Percentiles rank a stretch among this genome's conserved stretches.
These are phyloP conservation scores for Agaricus subrufescens DNA, from an alignment of 768 basidiomycete species.

Conservation along the genomic window DNA sequence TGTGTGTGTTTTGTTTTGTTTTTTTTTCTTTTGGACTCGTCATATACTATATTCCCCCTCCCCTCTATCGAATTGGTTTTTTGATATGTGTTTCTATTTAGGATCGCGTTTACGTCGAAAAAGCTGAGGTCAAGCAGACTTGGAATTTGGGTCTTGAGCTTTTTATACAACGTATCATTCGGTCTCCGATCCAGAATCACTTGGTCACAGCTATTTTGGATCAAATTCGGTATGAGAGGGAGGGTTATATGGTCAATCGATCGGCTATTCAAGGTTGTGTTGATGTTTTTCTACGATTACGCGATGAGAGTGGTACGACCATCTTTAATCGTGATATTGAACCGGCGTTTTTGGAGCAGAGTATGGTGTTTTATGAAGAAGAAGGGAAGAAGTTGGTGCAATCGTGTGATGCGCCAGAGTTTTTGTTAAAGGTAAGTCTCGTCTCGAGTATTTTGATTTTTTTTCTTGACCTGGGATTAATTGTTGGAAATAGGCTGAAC, in stretches of 20 bases:
- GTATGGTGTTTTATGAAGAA: conserved; percentile 68
- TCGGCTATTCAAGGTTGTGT: conserved; percentile 87
- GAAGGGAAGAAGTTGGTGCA: conserved; percentile 72
- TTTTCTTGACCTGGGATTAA: too few relatives aligned
- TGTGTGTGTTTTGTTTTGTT: conserved; percentile 1
- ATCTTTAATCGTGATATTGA: conserved; percentile 86
- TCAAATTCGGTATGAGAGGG: conserved; percentile 87
- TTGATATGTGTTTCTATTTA: conserved; percentile 22
- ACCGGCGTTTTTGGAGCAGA: conserved; percentile 73
- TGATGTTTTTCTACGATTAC: conserved; percentile 74
- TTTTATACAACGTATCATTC: conserved; percentile 79
- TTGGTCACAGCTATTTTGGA: conserved; percentile 77
- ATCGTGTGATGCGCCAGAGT: conserved; percentile 76
- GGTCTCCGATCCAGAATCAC: conserved; percentile 77
- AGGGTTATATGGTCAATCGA: conserved; percentile 88
- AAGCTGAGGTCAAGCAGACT: conserved; percentile 72
- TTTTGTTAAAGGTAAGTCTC: conserved; percentile 65
- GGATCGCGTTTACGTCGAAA: conserved; percentile 87
- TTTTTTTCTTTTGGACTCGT: background rate
- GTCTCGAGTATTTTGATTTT: too few relatives aligned
- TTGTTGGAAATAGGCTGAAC: conserved; percentile 55
- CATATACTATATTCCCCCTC: background rate
- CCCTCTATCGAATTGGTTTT: too few relatives aligned
- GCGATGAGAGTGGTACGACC: conserved; percentile 43
- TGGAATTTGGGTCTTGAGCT: conserved; percentile 78